Conservation (phyloP, 768 basidiomycete genomes). For the Imleria badia region DNA sequence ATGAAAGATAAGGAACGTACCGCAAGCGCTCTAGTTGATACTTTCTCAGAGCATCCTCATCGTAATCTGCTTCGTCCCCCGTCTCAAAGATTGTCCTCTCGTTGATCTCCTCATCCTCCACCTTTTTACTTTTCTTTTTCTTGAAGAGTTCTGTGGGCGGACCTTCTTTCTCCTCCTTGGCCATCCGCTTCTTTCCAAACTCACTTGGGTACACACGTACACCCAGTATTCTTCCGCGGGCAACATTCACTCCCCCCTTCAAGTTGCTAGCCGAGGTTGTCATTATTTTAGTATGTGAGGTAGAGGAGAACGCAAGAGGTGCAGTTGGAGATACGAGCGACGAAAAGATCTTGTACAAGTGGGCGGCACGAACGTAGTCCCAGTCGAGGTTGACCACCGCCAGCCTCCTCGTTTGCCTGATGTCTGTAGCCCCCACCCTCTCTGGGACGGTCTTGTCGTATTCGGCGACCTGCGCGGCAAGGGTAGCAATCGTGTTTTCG, state of each 20-base stretch:
- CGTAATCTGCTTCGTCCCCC: conserved; percentile 73
- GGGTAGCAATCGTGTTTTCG: conserved; percentile 67
- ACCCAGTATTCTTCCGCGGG: conserved; percentile 66
- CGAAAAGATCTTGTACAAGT: conserved; percentile 90
- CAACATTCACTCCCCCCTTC: conserved; percentile 29
- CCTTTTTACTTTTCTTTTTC: conserved; percentile 38
- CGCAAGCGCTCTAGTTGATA: conserved; percentile 93
- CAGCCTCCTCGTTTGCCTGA: conserved; percentile 61
- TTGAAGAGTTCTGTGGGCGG: conserved; percentile 86
- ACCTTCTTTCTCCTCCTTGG: conserved; percentile 84
- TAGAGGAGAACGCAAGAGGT: conserved; percentile 36
- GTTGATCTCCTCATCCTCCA: conserved; percentile 55
- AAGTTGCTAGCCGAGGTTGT: conserved; percentile 9
- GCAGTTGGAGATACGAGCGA: conserved; percentile 73
- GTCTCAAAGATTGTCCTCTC: conserved; percentile 65
- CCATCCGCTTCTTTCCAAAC: conserved; percentile 88
- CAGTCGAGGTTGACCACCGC: conserved; percentile 97
- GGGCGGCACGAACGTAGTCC: conserved; percentile 89
- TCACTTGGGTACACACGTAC: conserved; percentile 91
- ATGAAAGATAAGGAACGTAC: conserved; percentile 42
- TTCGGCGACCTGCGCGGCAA: conserved; percentile 71
- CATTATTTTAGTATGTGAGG: conserved; percentile 19
- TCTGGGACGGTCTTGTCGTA: conserved; percentile 51
- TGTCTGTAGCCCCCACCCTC: conserved; percentile 41
- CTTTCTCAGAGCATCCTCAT: conserved; percentile 82